Percentiles rank a stretch among this genome's conserved stretches.
These are phyloP conservation scores for Neurospora sp. DNA, from an alignment of 495 filamentous ascomycete species.

Conservation along the genomic window DNA sequence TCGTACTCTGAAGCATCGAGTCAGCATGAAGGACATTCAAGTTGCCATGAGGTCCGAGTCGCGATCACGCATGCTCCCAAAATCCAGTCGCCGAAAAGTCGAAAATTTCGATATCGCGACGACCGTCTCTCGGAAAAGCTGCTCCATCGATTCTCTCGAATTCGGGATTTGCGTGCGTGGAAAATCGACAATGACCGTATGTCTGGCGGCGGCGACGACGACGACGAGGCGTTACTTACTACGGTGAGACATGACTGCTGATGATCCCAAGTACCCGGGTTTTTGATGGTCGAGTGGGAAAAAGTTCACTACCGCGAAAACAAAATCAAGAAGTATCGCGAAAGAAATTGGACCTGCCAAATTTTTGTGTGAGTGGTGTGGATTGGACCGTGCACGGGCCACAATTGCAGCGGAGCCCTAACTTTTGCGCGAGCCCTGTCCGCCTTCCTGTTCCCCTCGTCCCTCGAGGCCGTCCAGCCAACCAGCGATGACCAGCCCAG, in stretches of 20 bases:
- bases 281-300: slow-evolving; percentile 18
- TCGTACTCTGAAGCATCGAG: slow-evolving; percentile 63
- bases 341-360: slow-evolving; percentile 11
- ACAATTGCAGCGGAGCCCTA: slow-evolving; percentile 24
- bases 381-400: slow-evolving; percentile 11
- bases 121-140: neutral
- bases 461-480: neutral
- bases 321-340: slow-evolving; percentile 11
- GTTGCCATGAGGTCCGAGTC: neutral
- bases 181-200: neutral
- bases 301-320: slow-evolving; percentile 14
- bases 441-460: neutral
- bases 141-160: neutral
- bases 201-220: neutral
- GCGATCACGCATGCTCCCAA: neutral
- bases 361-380: slow-evolving; percentile 24
- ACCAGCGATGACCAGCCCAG: neutral
- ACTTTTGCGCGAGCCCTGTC: slow-evolving; percentile 2
- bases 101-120: neutral
- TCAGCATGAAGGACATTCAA: slow-evolving; percentile 6
- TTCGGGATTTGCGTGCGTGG: neutral
- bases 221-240: slow-evolving; percentile 17
- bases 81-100: neutral
- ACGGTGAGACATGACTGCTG: slow-evolving; percentile 29
- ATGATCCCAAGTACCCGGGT: slow-evolving; percentile 10